Evolutionary conservation across 441 rosid species (phyloP).

Genomic region (Lepidium campestre): DNA sequence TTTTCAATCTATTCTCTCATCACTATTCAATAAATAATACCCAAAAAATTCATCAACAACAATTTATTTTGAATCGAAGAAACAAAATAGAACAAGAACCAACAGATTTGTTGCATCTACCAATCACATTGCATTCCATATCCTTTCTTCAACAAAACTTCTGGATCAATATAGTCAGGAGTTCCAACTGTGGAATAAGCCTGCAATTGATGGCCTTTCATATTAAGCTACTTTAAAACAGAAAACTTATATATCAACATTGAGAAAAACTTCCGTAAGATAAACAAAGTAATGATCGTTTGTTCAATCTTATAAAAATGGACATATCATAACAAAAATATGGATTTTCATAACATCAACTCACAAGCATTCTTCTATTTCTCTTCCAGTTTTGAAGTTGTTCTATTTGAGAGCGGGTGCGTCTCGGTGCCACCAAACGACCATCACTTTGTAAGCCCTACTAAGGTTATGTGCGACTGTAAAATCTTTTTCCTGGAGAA

Average conservation of each 20-base stretch:
- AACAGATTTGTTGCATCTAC: constrained; percentile 38
- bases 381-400: constrained; percentile 94
- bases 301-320: neutral
- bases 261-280: neutral
- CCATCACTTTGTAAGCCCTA: constrained; percentile 93
- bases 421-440: constrained; percentile 76
- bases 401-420: constrained; percentile 68
- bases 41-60: constrained; percentile 1
- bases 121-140: constrained; percentile 99
- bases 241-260: neutral
- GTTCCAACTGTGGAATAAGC: constrained; percentile 99
- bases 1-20: too few species aligned
- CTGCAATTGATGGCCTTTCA: constrained; percentile 34
- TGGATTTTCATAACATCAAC: constrained; percentile 21
- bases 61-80: neutral
- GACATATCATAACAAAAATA: neutral
- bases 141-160: constrained; percentile 93
- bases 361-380: constrained; percentile 91
- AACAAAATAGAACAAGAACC: neutral
- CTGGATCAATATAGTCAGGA: constrained; percentile 98
- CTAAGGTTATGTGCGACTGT: constrained; percentile 55
- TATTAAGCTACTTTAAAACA: neutral
- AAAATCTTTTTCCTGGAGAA: constrained; percentile 90
- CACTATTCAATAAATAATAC: too few species aligned
- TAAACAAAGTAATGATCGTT: neutral